phyloP scores from a whole-genome alignment of 2,329 filamentous ascomycete species.

The Penicillium oxalicum region DNA sequence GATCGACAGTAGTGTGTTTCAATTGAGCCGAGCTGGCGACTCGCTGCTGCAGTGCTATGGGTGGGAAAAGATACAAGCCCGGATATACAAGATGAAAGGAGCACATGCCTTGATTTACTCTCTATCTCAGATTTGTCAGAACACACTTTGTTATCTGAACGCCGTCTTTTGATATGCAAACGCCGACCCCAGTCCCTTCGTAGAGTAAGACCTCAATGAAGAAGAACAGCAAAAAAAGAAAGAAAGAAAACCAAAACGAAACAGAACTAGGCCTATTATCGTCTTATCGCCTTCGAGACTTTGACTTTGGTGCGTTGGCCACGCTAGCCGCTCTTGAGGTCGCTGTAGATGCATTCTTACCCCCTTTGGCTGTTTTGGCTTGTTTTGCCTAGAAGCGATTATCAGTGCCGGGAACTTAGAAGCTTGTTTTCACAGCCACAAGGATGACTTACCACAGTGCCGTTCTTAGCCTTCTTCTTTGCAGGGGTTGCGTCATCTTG shows the following conservation, averaged over 20 bases:
- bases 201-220: not conserved
- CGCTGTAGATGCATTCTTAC: constrained; percentile 68
- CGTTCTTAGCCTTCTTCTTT: constrained; percentile 91
- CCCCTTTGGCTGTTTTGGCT: constrained; percentile 77
- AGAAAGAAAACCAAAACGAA: too few relatives aligned
- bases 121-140: constrained; percentile 16
- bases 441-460: constrained; percentile 66
- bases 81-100: constrained; percentile 9
- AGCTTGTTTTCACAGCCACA: not conserved
- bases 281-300: constrained; percentile 45
- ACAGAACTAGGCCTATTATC: not conserved
- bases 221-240: not conserved
- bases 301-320: constrained; percentile 55
- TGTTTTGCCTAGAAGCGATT: constrained; percentile 71
- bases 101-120: constrained; percentile 9
- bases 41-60: not conserved
- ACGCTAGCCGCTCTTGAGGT: constrained; percentile 87
- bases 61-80: not conserved
- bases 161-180: constrained; percentile 11
- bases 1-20: constrained; percentile 8
- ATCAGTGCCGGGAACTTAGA: constrained; percentile 3
- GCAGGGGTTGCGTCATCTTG: constrained; percentile 75
- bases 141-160: constrained; percentile 18
- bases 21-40: constrained; percentile 1
- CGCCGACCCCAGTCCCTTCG: not conserved